phyloP scores from a whole-genome alignment of 2,329 filamentous ascomycete genomes.

The Talaromyces verruculosus region DNA sequence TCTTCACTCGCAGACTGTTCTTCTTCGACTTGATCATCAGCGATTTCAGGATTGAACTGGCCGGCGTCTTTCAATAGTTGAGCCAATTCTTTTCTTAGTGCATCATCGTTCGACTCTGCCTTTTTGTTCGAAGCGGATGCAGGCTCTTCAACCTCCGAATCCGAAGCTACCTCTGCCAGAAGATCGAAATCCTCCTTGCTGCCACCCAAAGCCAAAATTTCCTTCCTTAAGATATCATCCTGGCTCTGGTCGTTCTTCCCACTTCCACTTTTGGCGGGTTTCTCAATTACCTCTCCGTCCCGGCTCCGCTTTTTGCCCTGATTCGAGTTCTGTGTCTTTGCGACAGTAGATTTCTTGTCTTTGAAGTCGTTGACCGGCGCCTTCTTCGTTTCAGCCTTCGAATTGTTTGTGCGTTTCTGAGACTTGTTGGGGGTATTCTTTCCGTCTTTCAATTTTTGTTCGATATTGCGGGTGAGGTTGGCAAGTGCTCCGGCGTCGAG shows the following conservation, averaged over 20 bases:
- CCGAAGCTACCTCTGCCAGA: slow-evolving; percentile 46
- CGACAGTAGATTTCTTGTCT: slow-evolving; percentile 3
- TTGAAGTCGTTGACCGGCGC: slow-evolving; percentile 27
- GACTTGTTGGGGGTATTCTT: slow-evolving; percentile 30
- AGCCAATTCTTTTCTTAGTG: slow-evolving; percentile 43
- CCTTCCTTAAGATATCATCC: slow-evolving; percentile 41
- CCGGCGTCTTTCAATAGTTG: slow-evolving; percentile 39
- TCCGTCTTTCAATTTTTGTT: slow-evolving; percentile 41
- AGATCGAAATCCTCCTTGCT: slow-evolving; percentile 52
- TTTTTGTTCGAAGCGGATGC: slow-evolving; percentile 28
- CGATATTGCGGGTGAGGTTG: slow-evolving; percentile 44
- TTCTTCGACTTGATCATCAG: slow-evolving; percentile 36
- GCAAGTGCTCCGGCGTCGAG: slow-evolving; percentile 43
- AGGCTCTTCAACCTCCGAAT: slow-evolving; percentile 47
- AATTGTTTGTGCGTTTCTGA: slow-evolving; percentile 33
- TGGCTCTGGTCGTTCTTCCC: slow-evolving; percentile 22
- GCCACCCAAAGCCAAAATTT: slow-evolving; percentile 50
- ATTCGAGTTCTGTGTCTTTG: slow-evolving; percentile 25
- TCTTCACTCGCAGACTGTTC: slow-evolving; percentile 34
- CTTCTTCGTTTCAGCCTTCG: slow-evolving; percentile 23
- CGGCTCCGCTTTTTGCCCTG: slow-evolving; percentile 49
- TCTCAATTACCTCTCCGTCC: slow-evolving; percentile 45
- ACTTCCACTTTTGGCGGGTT: slow-evolving; percentile 26
- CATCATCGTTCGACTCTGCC: slow-evolving; percentile 34
- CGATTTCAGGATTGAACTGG: slow-evolving; percentile 26